Conservation (phyloP, 2,329 filamentous ascomycete genomes). For the Alternaria conjuncta region DNA sequence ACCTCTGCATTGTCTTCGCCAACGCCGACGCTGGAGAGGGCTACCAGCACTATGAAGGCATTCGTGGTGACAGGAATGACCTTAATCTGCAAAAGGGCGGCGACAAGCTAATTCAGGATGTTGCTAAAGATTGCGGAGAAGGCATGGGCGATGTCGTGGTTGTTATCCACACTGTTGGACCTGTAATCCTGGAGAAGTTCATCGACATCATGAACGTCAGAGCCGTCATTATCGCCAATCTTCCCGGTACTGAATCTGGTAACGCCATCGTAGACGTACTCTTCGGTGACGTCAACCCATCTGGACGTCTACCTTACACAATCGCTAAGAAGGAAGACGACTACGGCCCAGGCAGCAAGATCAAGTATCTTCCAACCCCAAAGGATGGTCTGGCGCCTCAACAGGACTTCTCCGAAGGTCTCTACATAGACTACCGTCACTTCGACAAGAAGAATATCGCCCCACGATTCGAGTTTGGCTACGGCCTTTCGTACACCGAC, state of each 20-base stretch:
- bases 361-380: conserved; percentile 71
- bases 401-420: conserved; percentile 80
- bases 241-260: conserved; percentile 87
- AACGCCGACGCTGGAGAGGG: conserved; percentile 88
- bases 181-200: conserved; percentile 80
- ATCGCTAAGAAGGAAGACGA: conserved; percentile 77
- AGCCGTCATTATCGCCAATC: conserved; percentile 79
- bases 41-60: conserved; percentile 54
- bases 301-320: conserved; percentile 86
- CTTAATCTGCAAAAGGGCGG: conserved; percentile 76
- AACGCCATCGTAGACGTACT: conserved; percentile 80
- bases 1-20: conserved; percentile 85
- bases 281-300: conserved; percentile 78
- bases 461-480: conserved; percentile 86
- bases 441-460: conserved; percentile 78
- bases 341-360: conserved; percentile 74
- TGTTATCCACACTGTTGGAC: conserved; percentile 84
- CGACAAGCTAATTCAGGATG: conserved; percentile 75
- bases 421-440: conserved; percentile 89
- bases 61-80: conserved; percentile 80
- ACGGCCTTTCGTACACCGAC: conserved; percentile 79
- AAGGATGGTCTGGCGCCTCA: conserved; percentile 69
- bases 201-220: conserved; percentile 78
- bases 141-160: conserved; percentile 76
- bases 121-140: conserved; percentile 69